Percentiles rank a stretch among this genome's conserved stretches.
Evolutionary conservation across 1,139 yeast species (phyloP).

Genomic region (Taphrina deformans): DNA sequence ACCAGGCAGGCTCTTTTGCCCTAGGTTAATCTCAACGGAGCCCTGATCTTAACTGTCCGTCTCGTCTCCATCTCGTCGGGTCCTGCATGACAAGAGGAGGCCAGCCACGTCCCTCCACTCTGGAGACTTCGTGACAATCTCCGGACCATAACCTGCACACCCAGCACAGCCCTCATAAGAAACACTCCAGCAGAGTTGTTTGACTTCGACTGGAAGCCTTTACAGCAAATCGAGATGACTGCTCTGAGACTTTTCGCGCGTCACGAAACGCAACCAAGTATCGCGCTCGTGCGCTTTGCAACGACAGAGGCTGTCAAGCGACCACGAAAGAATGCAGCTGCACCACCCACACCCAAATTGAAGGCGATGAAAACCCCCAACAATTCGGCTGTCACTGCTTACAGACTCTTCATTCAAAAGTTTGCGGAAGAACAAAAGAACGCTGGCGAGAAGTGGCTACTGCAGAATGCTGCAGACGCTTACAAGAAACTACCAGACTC

Average conservation of each 20-base stretch:
- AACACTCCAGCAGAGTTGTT: too few relatives aligned
- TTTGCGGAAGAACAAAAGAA: slow-evolving; percentile 19
- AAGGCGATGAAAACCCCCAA: slow-evolving; percentile 7
- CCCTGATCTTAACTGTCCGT: too few relatives aligned
- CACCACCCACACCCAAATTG: neutral
- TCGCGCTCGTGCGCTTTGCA: neutral
- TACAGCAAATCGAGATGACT: neutral
- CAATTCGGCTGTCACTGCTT: neutral
- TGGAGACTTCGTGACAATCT: too few relatives aligned
- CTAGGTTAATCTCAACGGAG: too few relatives aligned
- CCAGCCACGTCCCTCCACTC: too few relatives aligned
- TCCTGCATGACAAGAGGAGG: too few relatives aligned
- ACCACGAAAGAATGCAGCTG: slow-evolving; percentile 11
- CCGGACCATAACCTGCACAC: too few relatives aligned
- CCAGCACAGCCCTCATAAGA: too few relatives aligned
- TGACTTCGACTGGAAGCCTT: too few relatives aligned
- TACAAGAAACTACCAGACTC: slow-evolving; percentile 25
- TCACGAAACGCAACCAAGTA: neutral
- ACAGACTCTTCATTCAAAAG: slow-evolving; percentile 24
- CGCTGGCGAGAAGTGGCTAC: slow-evolving; percentile 15
- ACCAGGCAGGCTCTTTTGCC: too few relatives aligned
- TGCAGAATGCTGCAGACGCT: slow-evolving; percentile 20
- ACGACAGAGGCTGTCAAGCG: neutral
- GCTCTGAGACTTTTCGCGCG: neutral
- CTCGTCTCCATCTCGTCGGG: too few relatives aligned